Percentiles rank a stretch among this genome's conserved stretches.
Evolutionary conservation across 2,329 filamentous ascomycete genomes (phyloP).

Genomic region (Penicillium sp.): DNA sequence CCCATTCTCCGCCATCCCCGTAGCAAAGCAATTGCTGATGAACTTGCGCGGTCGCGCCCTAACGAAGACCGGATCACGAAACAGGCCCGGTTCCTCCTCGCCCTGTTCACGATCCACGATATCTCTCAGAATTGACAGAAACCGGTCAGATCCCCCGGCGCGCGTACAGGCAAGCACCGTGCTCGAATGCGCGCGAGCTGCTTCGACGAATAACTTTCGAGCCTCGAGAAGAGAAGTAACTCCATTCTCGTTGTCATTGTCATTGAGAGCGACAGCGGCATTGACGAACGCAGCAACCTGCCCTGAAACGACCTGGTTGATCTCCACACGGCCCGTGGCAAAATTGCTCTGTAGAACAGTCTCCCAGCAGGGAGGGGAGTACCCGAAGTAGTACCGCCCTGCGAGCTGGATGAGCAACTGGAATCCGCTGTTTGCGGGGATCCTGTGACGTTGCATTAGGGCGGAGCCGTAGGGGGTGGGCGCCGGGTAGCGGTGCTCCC

Average conservation of each 20-base stretch:
- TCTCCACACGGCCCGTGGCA: constrained; percentile 3
- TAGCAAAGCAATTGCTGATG: constrained; percentile 6
- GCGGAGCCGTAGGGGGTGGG: constrained; percentile 4
- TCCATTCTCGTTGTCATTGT: background rate
- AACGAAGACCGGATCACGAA: constrained; percentile 3
- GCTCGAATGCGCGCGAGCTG: background rate
- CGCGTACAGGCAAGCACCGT: background rate
- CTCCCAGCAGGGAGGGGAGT: constrained; percentile 13
- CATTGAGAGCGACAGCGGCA: background rate
- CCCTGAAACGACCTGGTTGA: constrained; percentile 7
- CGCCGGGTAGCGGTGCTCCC: background rate
- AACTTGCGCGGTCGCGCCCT: background rate
- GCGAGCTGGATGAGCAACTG: constrained; percentile 5
- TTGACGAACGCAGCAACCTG: constrained; percentile 3
- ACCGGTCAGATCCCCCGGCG: background rate
- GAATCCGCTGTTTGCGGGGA: background rate
- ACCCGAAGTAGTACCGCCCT: background rate
- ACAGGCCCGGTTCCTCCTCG: background rate
- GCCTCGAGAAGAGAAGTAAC: background rate
- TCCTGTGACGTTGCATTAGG: background rate
- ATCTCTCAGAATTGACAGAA: background rate
- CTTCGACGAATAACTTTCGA: background rate
- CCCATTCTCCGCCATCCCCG: constrained; percentile 14
- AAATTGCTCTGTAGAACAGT: constrained; percentile 5
- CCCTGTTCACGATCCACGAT: background rate